These are phyloP conservation scores for Mucor racemosus DNA, from an alignment of 371 early-diverging fungal genomes.

Conservation along the genomic window DNA sequence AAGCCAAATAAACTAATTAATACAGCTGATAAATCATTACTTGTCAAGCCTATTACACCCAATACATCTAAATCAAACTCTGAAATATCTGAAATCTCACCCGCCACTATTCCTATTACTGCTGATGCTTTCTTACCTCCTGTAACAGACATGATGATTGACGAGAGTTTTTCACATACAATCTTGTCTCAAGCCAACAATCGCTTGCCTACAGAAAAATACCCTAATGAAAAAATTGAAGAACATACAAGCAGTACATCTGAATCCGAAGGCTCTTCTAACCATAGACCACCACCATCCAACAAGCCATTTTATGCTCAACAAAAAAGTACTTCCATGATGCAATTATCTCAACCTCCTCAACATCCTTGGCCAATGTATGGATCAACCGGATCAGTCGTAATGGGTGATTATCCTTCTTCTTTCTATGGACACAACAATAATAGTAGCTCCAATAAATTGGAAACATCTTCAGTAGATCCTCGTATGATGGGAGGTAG, in stretches of 20 bases:
- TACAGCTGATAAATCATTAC: background rate
- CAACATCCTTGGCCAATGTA: slow-evolving; percentile 20
- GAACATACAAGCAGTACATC: background rate
- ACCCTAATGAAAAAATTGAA: background rate
- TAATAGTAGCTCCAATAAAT: slow-evolving; percentile 7
- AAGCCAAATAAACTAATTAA: background rate
- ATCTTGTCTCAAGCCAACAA: slow-evolving; percentile 1
- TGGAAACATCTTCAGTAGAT: slow-evolving; percentile 34
- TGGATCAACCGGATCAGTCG: slow-evolving; percentile 16
- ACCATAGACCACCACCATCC: background rate
- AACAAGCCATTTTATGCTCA: slow-evolving; percentile 14
- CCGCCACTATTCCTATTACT: slow-evolving; percentile 8
- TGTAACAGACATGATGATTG: slow-evolving; percentile 8
- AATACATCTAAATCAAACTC: slow-evolving; percentile 25
- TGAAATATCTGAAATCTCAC: slow-evolving; percentile 25
- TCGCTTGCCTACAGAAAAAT: background rate
- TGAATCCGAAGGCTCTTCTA: slow-evolving; percentile 7
- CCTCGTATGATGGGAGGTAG: slow-evolving; percentile 20
- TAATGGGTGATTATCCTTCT: slow-evolving; percentile 11
- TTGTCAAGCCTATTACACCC: slow-evolving; percentile 17
- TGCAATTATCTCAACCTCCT: background rate
- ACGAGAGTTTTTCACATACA: background rate
- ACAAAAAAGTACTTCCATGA: slow-evolving; percentile 9
- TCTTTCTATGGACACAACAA: background rate
- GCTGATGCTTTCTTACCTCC: background rate